Conservation (phyloP, 2,329 filamentous ascomycete genomes). For the Myriosclerotinia duriaeana region DNA sequence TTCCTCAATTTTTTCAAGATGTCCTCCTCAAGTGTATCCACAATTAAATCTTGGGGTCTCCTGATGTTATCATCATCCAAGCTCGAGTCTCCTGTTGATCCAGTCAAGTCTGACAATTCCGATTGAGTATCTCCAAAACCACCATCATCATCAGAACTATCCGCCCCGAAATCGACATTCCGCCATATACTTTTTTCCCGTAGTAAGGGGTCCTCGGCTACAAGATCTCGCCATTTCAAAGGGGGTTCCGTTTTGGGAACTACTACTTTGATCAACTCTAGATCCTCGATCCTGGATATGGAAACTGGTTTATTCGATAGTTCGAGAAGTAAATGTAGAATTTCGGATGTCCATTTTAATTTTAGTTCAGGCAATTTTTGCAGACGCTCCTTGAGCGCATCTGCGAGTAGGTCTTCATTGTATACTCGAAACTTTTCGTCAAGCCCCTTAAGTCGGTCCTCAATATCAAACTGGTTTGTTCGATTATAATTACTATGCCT, state of each 20-base stretch:
- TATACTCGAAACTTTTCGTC: slow-evolving; percentile 84
- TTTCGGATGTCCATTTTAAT: slow-evolving; percentile 73
- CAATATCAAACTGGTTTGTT: slow-evolving; percentile 74
- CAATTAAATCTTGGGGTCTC: slow-evolving; percentile 40
- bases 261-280: slow-evolving; percentile 55
- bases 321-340: slow-evolving; percentile 73
- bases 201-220: slow-evolving; percentile 72
- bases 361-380: slow-evolving; percentile 54
- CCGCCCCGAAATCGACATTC: slow-evolving; percentile 62
- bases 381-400: slow-evolving; percentile 61
- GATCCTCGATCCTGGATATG: slow-evolving; percentile 63
- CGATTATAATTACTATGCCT: slow-evolving; percentile 58
- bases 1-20: slow-evolving; percentile 44
- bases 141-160: slow-evolving; percentile 57
- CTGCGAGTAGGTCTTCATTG: slow-evolving; percentile 75
- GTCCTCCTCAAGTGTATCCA: slow-evolving; percentile 38
- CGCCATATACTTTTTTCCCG: slow-evolving; percentile 68
- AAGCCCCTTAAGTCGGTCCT: slow-evolving; percentile 64
- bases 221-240: slow-evolving; percentile 77
- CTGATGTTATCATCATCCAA: slow-evolving; percentile 35
- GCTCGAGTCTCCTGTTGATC: slow-evolving; percentile 39
- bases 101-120: slow-evolving; percentile 41
- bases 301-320: slow-evolving; percentile 78
- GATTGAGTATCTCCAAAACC: slow-evolving; percentile 42
- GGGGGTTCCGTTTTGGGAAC: slow-evolving; percentile 47